phyloP scores from a whole-genome alignment of 1,284 basidiomycete species.

The Ganoderma meredithae region DNA sequence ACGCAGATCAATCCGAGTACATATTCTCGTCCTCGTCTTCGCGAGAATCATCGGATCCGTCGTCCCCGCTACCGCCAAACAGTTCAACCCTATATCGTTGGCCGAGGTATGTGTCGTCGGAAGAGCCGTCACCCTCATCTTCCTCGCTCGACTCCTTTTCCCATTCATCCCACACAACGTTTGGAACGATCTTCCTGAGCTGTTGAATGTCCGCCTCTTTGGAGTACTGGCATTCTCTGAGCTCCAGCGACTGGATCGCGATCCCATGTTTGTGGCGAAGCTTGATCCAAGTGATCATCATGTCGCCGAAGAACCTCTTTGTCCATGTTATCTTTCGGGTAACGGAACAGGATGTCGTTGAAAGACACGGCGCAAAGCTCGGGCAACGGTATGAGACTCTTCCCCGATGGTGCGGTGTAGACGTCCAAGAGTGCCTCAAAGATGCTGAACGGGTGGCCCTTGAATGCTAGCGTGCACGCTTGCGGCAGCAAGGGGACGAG shows the following conservation, averaged over 20 bases:
- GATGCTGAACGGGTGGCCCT: background rate
- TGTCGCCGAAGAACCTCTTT: too few relatives aligned
- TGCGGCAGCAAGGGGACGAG: background rate
- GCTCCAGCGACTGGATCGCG: background rate
- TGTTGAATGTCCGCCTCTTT: background rate
- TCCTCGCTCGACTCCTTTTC: background rate
- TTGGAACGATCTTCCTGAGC: background rate
- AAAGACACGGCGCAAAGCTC: background rate
- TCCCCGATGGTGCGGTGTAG: background rate
- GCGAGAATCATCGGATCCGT: background rate
- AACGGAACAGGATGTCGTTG: background rate
- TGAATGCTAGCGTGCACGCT: background rate
- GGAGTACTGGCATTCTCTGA: background rate
- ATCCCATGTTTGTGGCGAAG: conserved; percentile 1
- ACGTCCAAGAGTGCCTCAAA: background rate
- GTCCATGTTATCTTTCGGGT: background rate
- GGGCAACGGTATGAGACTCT: background rate
- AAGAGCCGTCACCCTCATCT: background rate
- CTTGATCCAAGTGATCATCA: conserved; percentile 1
- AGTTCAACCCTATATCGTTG: background rate
- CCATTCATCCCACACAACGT: background rate
- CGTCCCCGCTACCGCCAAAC: background rate
- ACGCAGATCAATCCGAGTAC: background rate
- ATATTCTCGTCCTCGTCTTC: background rate
- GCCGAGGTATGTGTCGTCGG: background rate